phyloP scores from a whole-genome alignment of 805 yeast genomes.

The Helenozyma rhizophorensis region DNA sequence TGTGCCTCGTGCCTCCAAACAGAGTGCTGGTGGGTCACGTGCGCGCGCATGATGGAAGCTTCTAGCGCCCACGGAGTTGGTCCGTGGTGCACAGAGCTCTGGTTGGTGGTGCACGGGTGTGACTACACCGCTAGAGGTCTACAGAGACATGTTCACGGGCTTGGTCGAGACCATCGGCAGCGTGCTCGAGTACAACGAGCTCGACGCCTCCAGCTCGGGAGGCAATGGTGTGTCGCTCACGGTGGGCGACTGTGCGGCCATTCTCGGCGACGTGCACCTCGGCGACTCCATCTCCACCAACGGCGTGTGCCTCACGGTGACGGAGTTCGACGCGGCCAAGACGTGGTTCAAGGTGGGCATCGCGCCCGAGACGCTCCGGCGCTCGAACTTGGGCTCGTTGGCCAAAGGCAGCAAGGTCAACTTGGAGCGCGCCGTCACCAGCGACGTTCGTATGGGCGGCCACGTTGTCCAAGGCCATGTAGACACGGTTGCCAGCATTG shows the following conservation, averaged over 20 bases:
- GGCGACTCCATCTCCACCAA: constrained; percentile 93
- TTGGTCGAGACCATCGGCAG: constrained; percentile 82
- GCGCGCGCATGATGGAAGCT: too few species aligned
- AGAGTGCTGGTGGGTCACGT: too few species aligned
- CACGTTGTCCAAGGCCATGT: constrained; percentile 98
- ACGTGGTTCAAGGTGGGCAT: constrained; percentile 79
- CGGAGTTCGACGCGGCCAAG: constrained; percentile 55
- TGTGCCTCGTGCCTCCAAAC: too few species aligned
- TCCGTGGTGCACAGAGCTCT: too few species aligned
- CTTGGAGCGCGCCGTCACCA: constrained; percentile 86
- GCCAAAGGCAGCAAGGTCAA: constrained; percentile 62
- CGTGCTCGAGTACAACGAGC: constrained; percentile 42
- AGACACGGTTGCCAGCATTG: constrained; percentile 77
- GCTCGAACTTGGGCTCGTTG: constrained; percentile 71
- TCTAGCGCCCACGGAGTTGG: too few species aligned
- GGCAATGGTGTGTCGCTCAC: constrained; percentile 74
- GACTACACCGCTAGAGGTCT: too few species aligned
- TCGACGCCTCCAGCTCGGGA: constrained; percentile 51
- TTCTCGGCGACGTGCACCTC: constrained; percentile 76
- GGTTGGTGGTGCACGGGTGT: too few species aligned
- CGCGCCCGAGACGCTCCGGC: constrained; percentile 85
- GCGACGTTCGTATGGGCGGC: constrained; percentile 87
- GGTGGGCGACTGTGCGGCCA: constrained; percentile 54
- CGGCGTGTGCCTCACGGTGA: constrained; percentile 91
- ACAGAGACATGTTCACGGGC: constrained; percentile 92